Base-by-base conservation (phyloP, 2,329 filamentous ascomycete genomes). In the Xylaria sp. region DNA sequence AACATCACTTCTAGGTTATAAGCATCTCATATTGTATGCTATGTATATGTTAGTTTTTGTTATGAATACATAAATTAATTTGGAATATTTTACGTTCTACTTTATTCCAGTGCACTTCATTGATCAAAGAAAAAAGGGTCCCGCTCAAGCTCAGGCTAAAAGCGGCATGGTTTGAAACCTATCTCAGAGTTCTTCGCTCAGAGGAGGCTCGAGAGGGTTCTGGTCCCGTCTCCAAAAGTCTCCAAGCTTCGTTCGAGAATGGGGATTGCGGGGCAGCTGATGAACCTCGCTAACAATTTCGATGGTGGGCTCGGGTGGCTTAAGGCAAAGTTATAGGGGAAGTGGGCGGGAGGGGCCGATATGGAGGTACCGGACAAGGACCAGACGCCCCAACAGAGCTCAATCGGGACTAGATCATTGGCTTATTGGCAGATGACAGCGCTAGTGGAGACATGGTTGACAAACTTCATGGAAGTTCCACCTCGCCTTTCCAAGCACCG, bases 241-340 rank as follows among this genome's bases (percentile, higher is more conserved):
- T 53, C 64, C 51, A 58, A 66, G 27, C 10, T 42, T 42, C 13
- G 18, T n/a, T 37, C 9, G 53, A 65, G 47, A 54, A 42, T 37
- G 68, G 62, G 61, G 25, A 53, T 29, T 68, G 68, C 65, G 68
- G 68, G 68, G 68, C 48, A 61, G 8, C 40, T 21, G 16, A 54
- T 42, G 61, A 51, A 60, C 58, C 60, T 66, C 57, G 48, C 57
- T 57, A 59, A 67, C 68, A 71, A 16, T 54, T 60, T 25, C 23
- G n/a, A n/a, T 40, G 9, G 23, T 9, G 29, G 27, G 5, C 8
- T 18, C 12, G n/a, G 18, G 23, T 29, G 25, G 51, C 16, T 18
- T 9, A 25, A 2, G 5, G 35, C n/a, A 32, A 29, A 18, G 25
- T 47, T 44, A 25, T 25, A n/a, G 48, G 37, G n/a, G 60, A 4